Evolutionary conservation across 352 stramenopile species (phyloP), one percentile per base, ranked within the genome.

Genomic region (Phytophthora pistaciae): DNA sequence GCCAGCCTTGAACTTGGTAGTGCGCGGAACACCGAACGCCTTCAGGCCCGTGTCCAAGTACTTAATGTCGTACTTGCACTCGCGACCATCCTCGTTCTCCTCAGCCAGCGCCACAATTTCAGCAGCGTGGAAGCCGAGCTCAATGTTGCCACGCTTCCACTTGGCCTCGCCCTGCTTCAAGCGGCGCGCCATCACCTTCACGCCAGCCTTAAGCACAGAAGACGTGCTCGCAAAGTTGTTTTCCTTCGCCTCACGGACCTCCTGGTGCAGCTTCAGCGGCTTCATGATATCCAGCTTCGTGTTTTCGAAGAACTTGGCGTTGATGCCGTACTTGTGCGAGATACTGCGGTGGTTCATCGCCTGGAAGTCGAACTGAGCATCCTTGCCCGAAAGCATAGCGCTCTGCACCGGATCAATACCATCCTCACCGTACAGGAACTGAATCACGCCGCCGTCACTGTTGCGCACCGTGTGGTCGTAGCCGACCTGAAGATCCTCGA

Each of bases 381-480:
- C 88, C 58, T 98, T 97, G 60, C 97, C 98, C 58, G 97, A 97
- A 23, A 99, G 83, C 81, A 96, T 97, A n/a, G 95, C 91, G 56
- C 92, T 93, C 72, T 98, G 95, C 31, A 98, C 96, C 5, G 98
- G 95, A 81, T 99, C 98, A 21, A 99, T 86, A 31, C 98, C 98
- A 80, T 99, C 98, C 69, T 99, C 98, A 44, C 98, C 98, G 70
- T 99, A 99, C 18, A 99, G 66, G 73, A 99, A 99, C 79, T 99
- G 98, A 56, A 99, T 80, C 25, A 99, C 96, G 63, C 92, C 96
- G 56, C 98, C 98, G 73, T 99, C 98, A 21, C 84, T 94, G 83
- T 99, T 98, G 58, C 98, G 95, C 54, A 99, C 98, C 27, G 98
- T 99, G 78, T 98, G 91, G 80, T 99, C 98, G 81, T 99, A 99